Percentiles rank a stretch among this genome's conserved stretches.
These are phyloP conservation scores for Termitomyces sp. DNA, from an alignment of 768 basidiomycete species.

Conservation along the genomic window DNA sequence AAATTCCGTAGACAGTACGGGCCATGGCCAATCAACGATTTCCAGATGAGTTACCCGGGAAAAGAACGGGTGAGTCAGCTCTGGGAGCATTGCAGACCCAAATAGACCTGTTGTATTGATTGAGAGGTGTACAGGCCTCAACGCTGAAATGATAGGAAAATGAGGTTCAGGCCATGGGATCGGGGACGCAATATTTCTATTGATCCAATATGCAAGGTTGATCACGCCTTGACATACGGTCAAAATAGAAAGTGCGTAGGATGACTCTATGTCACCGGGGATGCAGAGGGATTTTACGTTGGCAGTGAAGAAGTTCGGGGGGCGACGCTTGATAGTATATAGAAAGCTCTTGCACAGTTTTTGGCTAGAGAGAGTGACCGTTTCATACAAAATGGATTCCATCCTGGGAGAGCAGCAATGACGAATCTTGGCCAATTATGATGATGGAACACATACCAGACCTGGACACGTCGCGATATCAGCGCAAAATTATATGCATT, in stretches of 20 bases:
- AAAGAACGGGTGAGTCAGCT: constrained; percentile 23
- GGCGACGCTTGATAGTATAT: constrained; percentile 14
- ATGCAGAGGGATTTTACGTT: constrained; percentile 24
- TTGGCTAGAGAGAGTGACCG: constrained; percentile 16
- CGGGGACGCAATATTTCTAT: background rate
- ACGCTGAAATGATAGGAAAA: constrained; percentile 16
- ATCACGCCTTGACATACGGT: constrained; percentile 21
- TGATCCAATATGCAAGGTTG: constrained; percentile 23
- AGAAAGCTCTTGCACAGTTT: constrained; percentile 16
- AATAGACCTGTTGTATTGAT: constrained; percentile 21
- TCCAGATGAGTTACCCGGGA: constrained; percentile 20
- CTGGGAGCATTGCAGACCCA: constrained; percentile 8
- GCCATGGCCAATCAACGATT: constrained; percentile 22
- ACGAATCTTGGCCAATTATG: background rate
- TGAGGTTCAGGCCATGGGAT: background rate
- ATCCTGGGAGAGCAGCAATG: constrained; percentile 13
- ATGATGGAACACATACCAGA: constrained; percentile 14
- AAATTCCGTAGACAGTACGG: constrained; percentile 4
- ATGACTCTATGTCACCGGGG: constrained; percentile 18
- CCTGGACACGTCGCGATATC: constrained; percentile 19
- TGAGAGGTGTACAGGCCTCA: constrained; percentile 20
- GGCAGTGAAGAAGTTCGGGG: constrained; percentile 17
- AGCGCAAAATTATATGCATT: constrained; percentile 15
- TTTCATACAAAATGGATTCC: constrained; percentile 21
- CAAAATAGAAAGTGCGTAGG: constrained; percentile 16